Conservation (phyloP, 257 asterid species). For the Nicotiana benthamiana region DNA sequence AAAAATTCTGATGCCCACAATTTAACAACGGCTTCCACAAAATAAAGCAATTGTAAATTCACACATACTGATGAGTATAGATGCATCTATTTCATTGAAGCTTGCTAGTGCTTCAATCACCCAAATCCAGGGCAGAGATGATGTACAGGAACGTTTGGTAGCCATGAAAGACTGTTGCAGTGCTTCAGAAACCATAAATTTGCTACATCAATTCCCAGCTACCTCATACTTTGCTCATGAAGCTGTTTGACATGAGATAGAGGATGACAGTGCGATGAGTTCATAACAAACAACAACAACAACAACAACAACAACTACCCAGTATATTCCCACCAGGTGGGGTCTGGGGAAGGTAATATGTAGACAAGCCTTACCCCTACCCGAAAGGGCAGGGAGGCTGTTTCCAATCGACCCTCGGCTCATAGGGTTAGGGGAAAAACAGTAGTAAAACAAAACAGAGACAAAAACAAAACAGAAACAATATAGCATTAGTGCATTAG, state of each 20-base stretch:
- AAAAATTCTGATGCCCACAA: not conserved
- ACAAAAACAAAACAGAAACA: no score
- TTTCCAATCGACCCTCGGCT: no score
- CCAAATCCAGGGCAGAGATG: constrained; percentile 47
- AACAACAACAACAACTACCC: no score
- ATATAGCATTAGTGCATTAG: no score
- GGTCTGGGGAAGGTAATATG: no score
- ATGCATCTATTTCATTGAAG: constrained; percentile 32
- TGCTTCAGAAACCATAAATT: constrained; percentile 23
- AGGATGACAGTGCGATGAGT: not conserved
- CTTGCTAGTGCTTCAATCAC: constrained; percentile 47
- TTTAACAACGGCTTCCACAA: not conserved
- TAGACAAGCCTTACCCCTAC: no score
- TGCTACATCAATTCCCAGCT: not conserved
- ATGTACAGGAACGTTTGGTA: constrained; percentile 17
- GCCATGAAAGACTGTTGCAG: constrained; percentile 32
- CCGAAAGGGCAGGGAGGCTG: no score
- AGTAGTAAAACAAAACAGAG: no score
- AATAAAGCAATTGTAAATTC: constrained; percentile 1
- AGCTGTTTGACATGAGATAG: not conserved
- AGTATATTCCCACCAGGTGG: no score
- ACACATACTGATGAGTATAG: constrained; percentile 42
- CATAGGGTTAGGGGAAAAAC: no score
- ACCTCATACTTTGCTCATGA: not conserved
- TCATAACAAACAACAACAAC: no score